These are phyloP conservation scores for Viola odorata DNA, from an alignment of 345 rosid genomes.

Conservation along the genomic window DNA sequence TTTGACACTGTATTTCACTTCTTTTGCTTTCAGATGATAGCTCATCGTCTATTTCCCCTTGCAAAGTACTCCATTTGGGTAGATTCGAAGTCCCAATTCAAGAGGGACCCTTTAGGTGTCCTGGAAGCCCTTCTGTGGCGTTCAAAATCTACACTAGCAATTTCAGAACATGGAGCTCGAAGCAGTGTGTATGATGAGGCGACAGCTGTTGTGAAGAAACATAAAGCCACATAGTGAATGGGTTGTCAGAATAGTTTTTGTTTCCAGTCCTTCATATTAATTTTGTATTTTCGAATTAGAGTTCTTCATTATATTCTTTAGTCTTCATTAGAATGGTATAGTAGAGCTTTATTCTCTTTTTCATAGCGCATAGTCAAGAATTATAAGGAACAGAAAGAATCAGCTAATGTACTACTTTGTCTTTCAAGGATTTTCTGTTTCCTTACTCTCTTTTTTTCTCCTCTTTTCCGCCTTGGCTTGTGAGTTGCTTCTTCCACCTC, in stretches of 20 bases:
- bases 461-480: not conserved
- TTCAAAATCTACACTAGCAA: conserved; percentile 75
- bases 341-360: not conserved
- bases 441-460: not conserved
- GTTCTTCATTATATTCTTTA: not conserved
- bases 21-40: conserved; percentile 62
- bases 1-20: too few relatives aligned
- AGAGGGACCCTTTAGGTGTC: conserved; percentile 91
- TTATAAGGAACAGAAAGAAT: not conserved
- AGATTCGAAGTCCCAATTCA: conserved; percentile 92
- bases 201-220: conserved; percentile 74
- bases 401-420: too few relatives aligned
- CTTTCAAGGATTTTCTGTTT: not conserved
- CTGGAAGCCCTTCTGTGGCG: conserved; percentile 91
- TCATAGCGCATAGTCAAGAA: not conserved
- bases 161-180: conserved; percentile 96
- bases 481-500: too few relatives aligned
- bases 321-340: not conserved
- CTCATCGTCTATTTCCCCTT: conserved; percentile 79
- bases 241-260: not conserved
- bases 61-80: conserved; percentile 91
- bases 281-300: not conserved
- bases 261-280: not conserved
- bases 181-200: conserved; percentile 93
- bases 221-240: conserved; percentile 48